Conservation (phyloP, 2,329 filamentous ascomycete species). For the Coccinonectria pachysandricola region DNA sequence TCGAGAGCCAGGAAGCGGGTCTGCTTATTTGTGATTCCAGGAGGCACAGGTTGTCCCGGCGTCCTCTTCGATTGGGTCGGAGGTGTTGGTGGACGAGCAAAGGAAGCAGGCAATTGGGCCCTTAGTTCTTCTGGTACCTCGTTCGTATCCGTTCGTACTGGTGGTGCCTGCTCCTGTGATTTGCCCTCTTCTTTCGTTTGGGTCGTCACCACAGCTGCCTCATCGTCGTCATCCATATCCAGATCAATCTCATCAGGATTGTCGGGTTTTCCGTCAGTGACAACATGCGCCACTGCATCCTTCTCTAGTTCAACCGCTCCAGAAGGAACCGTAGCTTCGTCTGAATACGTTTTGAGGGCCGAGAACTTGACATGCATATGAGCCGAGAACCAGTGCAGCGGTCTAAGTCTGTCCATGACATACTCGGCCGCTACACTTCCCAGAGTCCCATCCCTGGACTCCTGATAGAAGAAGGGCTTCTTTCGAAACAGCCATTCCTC, state of each 20-base stretch:
- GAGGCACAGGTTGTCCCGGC: constrained; percentile 55
- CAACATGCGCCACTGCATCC: too few species aligned
- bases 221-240: constrained; percentile 46
- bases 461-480: constrained; percentile 66
- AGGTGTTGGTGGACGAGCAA: constrained; percentile 36
- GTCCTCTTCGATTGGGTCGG: constrained; percentile 24
- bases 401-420: constrained; percentile 71
- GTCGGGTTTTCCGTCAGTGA: too few species aligned
- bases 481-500: constrained; percentile 53
- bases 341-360: constrained; percentile 50
- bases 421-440: constrained; percentile 72
- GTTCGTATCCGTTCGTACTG: constrained; percentile 11
- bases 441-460: constrained; percentile 64
- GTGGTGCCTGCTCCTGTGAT: constrained; percentile 2
- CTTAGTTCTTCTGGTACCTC: constrained; percentile 54
- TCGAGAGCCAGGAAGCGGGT: constrained; percentile 85
- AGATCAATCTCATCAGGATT: constrained; percentile 66
- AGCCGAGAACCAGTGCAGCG: constrained; percentile 84
- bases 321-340: too few species aligned
- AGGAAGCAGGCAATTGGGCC: constrained; percentile 67
- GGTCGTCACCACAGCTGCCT: constrained; percentile 1
- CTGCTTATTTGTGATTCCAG: constrained; percentile 63
- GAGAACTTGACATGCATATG: constrained; percentile 86
- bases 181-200: constrained; percentile 1
- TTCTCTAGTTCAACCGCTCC: too few species aligned